Conservation (phyloP, 352 stramenopile genomes). For the Aphanomyces euteiches region DNA sequence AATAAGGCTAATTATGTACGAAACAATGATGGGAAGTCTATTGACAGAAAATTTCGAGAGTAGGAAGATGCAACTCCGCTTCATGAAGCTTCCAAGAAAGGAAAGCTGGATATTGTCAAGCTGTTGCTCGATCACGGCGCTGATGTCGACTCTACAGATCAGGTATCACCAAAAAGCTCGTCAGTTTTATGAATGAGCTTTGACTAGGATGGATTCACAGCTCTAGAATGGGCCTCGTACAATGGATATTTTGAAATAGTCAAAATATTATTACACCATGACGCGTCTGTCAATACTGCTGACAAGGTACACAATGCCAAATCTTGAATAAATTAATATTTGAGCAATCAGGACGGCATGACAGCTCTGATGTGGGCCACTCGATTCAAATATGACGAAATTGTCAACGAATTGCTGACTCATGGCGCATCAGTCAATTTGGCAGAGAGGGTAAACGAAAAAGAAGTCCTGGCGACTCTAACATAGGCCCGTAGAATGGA, state of each 20-base stretch:
- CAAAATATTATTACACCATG: background rate
- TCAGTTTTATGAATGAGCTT: no score
- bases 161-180: background rate
- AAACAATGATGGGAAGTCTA: no score
- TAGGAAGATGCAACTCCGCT: background rate
- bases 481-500: background rate
- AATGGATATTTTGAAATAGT: background rate
- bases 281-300: background rate
- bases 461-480: background rate
- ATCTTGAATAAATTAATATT: constrained; percentile 2
- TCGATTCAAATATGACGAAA: no score
- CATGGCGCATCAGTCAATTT: no score
- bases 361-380: no score
- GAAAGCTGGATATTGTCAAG: background rate
- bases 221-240: background rate
- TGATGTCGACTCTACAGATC: background rate
- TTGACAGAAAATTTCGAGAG: background rate
- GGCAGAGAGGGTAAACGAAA: no score
- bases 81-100: background rate
- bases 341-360: background rate
- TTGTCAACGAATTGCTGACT: no score
- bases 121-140: background rate
- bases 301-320: background rate
- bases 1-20: no score
- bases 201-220: background rate